Evolutionary conservation across 228 moss, liverwort and hornwort species (phyloP), one percentile per base, ranked within the genome.

Genomic region (Sphagnum fallax): DNA sequence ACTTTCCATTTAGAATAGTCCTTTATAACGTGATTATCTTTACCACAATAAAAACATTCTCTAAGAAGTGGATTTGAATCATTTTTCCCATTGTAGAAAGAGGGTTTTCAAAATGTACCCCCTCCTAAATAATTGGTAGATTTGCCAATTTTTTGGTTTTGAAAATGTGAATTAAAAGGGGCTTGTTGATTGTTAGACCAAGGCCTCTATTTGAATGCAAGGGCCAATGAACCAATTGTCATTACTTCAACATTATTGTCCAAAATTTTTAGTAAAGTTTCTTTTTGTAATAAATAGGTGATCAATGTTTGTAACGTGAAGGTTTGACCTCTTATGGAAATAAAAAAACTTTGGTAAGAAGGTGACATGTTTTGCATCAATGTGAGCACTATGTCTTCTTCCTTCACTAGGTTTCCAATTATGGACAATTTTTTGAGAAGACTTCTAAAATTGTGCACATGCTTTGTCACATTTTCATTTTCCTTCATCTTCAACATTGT

Each of bases 331-430:
- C 48, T 10, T 0, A 62, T 73, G 0, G 67, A 62, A 5, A 32
- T 32, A 53, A 52, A 15, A n/a, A 67, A 67, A 9, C 11, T 62
- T 9, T 0, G 48, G 0, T 61, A 73, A 6, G 4, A 66, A 0
- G 14, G 57, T 52, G 66, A 62, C 67, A 67, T 73, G 4, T 18
- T 73, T 1, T 0, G 4, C 67, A 67, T 73, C 8, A 52, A 67
- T 0, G 47, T 47, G 0, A 73, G 4, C 0, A 73, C 6, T 48
- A 0, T 5, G 0, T 73, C 67, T 52, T 73, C 48, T 5, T 67
- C 47, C 52, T 15, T 73, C 10, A 62, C 52, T 0, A 8, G 12
- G 4, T 0, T 6, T 0, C 52, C 0, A 4, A 8, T 16, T 16
- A 1, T 4, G 5, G 52, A 71, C 1, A 71, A 5, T 57, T 71